A percentile compares a stretch with the other conserved stretches of the same genome.
These are phyloP conservation scores for Gnaphalium uliginosum DNA, from an alignment of 129 eudicot genomes.

Conservation along the genomic window DNA sequence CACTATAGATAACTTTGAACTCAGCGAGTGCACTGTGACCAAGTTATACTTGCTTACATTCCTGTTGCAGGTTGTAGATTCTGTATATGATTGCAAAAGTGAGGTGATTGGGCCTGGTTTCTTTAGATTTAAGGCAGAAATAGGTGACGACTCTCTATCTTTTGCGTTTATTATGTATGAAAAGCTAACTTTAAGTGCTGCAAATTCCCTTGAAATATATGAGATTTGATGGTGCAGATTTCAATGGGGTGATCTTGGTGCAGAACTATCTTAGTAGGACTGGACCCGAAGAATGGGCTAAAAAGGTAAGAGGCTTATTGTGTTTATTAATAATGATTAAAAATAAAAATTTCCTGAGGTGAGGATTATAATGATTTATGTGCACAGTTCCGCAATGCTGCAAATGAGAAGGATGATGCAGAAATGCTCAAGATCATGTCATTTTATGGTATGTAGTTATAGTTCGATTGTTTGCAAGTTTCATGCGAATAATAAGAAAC, in stretches of 20 bases:
- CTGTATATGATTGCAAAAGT: conserved; percentile 95
- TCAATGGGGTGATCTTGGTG: conserved; percentile 89
- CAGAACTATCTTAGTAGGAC: conserved; percentile 80
- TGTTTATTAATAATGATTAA: not conserved
- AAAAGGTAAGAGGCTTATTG: conserved; percentile 52
- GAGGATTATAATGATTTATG: not conserved
- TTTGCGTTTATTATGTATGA: not conserved
- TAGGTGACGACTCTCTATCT: conserved; percentile 47
- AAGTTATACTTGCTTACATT: not conserved
- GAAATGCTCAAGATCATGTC: conserved; percentile 80
- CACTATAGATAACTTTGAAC: conserved; percentile 7
- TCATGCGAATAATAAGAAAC: not conserved
- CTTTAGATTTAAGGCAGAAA: conserved; percentile 96
- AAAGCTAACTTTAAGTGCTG: not conserved
- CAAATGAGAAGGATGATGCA: conserved; percentile 54
- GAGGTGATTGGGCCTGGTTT: conserved; percentile 99
- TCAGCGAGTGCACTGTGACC: conserved; percentile 12
- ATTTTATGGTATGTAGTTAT: conserved; percentile 57
- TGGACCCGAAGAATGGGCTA: conserved; percentile 85
- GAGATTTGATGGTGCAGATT: conserved; percentile 50
- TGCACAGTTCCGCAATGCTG: conserved; percentile 78
- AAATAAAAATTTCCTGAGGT: not conserved
- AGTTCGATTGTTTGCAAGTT: not conserved
- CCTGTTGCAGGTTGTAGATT: conserved; percentile 83
- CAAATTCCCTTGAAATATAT: not conserved